Evolutionary conservation across 176 grass and related monocot genomes (phyloP).

Genomic region (Panicum miliaceum): DNA sequence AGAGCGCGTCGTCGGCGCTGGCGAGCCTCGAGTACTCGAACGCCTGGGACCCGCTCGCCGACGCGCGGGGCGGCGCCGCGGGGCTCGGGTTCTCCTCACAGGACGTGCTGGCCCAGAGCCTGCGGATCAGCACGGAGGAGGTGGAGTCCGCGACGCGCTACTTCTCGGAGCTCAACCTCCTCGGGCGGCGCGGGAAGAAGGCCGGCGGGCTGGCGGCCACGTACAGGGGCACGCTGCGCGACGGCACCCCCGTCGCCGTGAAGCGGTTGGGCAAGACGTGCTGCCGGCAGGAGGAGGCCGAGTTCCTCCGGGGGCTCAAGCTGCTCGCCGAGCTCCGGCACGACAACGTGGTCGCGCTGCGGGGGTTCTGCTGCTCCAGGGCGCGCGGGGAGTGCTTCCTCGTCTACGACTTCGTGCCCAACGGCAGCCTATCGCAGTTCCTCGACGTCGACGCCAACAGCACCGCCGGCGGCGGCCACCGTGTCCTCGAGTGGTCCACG

Average conservation of each 20-base stretch:
- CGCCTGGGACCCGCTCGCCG: slow-evolving; percentile 85
- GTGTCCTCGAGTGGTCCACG: slow-evolving; percentile 70
- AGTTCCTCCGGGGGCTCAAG: slow-evolving; percentile 82
- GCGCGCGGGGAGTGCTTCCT: slow-evolving; percentile 93
- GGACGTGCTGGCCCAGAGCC: slow-evolving; percentile 57
- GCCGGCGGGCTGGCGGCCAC: slow-evolving; percentile 46
- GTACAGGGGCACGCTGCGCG: slow-evolving; percentile 77
- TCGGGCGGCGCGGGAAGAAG: slow-evolving; percentile 54
- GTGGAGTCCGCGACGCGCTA: slow-evolving; percentile 91
- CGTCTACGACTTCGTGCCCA: slow-evolving; percentile 83
- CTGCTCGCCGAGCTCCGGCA: slow-evolving; percentile 61
- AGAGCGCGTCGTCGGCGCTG: slow-evolving; percentile 70
- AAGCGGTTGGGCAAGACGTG: slow-evolving; percentile 84
- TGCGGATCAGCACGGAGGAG: slow-evolving; percentile 81
- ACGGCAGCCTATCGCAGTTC: slow-evolving; percentile 73
- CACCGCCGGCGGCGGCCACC: not conserved
- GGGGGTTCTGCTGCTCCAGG: slow-evolving; percentile 87
- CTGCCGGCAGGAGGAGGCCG: slow-evolving; percentile 82
- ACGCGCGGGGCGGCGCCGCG: slow-evolving; percentile 43
- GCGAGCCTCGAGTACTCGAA: slow-evolving; percentile 88
- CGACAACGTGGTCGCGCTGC: slow-evolving; percentile 74
- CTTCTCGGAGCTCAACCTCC: slow-evolving; percentile 84
- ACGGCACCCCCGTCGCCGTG: slow-evolving; percentile 73
- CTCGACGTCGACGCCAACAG: slow-evolving; percentile 54
- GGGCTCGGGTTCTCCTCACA: slow-evolving; percentile 44